Conservation (phyloP, 78 protist species). For the Dictyostelium citrinum region DNA sequence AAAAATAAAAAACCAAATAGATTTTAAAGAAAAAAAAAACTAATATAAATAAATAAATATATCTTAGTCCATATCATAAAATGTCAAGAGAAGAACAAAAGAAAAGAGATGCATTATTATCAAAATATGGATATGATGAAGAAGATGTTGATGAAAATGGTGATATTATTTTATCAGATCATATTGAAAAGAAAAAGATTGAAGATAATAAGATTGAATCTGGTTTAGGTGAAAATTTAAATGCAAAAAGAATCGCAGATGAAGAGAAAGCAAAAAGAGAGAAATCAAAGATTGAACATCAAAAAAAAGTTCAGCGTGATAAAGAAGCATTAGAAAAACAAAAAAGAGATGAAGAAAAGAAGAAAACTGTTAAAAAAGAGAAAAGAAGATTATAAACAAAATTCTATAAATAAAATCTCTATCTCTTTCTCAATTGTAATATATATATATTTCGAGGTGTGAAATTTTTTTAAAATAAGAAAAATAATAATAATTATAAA, state of each 20-base stretch:
- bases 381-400: constrained; percentile 53
- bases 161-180: constrained; percentile 39
- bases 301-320: constrained; percentile 38
- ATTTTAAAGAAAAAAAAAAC: neutral
- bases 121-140: constrained; percentile 60
- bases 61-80: constrained; percentile 20
- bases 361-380: constrained; percentile 49
- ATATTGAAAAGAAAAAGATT: constrained; percentile 3
- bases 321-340: constrained; percentile 53
- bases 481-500: too few relatives aligned
- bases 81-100: constrained; percentile 64
- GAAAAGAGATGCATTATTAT: constrained; percentile 40
- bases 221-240: constrained; percentile 1
- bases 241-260: constrained; percentile 36
- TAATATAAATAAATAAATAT: too few relatives aligned
- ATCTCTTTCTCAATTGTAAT: neutral
- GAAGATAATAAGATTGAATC: neutral
- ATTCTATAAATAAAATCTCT: too few relatives aligned
- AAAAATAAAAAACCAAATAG: neutral
- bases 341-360: constrained; percentile 61
- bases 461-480: too few relatives aligned
- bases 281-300: constrained; percentile 44
- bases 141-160: constrained; percentile 54
- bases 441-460: too few relatives aligned
- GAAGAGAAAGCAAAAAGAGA: constrained; percentile 62